Conservation (phyloP, 768 basidiomycete species). For the Suillus occidentalis region DNA sequence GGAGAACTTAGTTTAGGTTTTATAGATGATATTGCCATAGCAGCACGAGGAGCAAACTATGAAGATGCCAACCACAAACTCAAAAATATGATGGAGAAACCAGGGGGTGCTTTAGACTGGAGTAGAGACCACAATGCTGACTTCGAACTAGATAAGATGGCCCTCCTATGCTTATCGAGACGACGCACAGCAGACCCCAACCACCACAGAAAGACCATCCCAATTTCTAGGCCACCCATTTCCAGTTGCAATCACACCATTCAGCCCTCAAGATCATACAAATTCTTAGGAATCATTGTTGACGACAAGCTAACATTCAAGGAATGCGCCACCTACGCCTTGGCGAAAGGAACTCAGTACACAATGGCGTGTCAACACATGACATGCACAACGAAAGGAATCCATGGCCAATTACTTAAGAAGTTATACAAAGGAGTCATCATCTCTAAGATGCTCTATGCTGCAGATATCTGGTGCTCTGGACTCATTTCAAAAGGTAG, state of each 20-base stretch:
- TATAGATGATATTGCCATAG: no score
- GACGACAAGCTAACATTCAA: background rate
- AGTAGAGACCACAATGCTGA: no score
- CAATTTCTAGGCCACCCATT: background rate
- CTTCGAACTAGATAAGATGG: no score
- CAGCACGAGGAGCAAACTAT: no score
- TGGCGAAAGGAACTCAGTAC: background rate
- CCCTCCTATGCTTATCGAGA: no score
- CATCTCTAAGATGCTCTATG: slow-evolving; percentile 14
- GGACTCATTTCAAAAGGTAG: background rate
- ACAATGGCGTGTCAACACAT: slow-evolving; percentile 2
- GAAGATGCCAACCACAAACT: no score
- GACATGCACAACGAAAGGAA: background rate
- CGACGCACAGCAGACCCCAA: background rate
- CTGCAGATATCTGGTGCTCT: slow-evolving; percentile 11
- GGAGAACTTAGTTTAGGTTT: no score
- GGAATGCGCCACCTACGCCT: background rate
- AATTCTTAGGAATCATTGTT: slow-evolving; percentile 5
- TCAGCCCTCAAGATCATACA: background rate
- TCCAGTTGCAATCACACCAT: background rate
- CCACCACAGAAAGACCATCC: background rate
- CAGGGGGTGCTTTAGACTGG: no score
- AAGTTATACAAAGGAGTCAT: slow-evolving; percentile 6
- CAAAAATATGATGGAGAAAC: no score
- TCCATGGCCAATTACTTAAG: background rate